Evolutionary conservation across 2,329 filamentous ascomycete species (phyloP).

Genomic region (Pseudocercospora ulei): DNA sequence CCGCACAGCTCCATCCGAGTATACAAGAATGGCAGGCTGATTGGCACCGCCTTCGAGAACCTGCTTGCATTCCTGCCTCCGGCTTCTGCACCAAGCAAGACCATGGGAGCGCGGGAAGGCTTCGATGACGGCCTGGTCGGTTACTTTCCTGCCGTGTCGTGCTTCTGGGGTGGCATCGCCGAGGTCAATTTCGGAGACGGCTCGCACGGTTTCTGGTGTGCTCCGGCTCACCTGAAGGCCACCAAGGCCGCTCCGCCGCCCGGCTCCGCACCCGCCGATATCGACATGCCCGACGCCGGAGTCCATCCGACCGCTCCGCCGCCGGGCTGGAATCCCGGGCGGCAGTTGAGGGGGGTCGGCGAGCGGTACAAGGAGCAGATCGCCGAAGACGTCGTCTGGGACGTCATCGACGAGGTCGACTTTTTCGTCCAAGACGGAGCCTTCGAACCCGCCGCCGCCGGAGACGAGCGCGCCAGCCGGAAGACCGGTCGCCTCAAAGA

Average conservation of each 20-base stretch:
- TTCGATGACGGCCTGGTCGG: conserved; percentile 91
- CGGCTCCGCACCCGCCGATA: conserved; percentile 28
- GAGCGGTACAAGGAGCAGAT: conserved; percentile 89
- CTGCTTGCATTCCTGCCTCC: conserved; percentile 86
- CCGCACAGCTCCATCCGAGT: conserved; percentile 78
- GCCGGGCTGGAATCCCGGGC: conserved; percentile 30
- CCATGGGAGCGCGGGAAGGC: conserved; percentile 65
- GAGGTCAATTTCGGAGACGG: conserved; percentile 93
- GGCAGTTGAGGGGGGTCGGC: conserved; percentile 51
- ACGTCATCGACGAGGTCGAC: conserved; percentile 89
- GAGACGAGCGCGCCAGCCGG: conserved; percentile 19
- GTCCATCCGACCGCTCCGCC: conserved; percentile 19
- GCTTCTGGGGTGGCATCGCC: conserved; percentile 81
- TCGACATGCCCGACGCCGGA: conserved; percentile 30
- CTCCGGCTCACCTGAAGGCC: conserved; percentile 50
- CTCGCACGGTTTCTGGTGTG: conserved; percentile 72
- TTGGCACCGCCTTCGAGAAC: conserved; percentile 81
- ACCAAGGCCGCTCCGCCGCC: conserved; percentile 16
- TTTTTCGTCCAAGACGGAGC: conserved; percentile 65
- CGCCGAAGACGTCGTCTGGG: conserved; percentile 84
- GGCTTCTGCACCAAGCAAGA: conserved; percentile 58
- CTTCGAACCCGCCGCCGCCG: conserved; percentile 30
- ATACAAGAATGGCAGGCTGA: conserved; percentile 81
- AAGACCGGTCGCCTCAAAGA: conserved; percentile 23
- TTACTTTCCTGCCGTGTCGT: conserved; percentile 87